Conservation (phyloP, 306 rosid genomes). For the Inga oerstediana region DNA sequence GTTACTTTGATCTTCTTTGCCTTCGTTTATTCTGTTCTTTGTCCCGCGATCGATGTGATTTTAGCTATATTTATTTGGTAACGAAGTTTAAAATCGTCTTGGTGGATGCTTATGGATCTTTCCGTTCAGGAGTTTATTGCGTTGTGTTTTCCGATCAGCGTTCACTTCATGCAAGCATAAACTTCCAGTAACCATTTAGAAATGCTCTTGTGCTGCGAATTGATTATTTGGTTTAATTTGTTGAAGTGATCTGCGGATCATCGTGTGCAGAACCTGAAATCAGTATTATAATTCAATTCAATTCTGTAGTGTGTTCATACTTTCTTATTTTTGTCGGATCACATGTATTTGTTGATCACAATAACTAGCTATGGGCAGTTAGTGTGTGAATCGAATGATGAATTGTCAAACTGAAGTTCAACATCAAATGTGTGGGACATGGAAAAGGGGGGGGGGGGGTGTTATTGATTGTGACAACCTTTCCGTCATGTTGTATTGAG, state of each 20-base stretch:
- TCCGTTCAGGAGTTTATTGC: not conserved
- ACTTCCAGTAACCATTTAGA: not conserved
- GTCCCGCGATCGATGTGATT: not conserved
- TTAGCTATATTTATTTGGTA: not conserved
- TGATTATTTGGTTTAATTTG: conserved; percentile 7
- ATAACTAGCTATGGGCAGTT: not conserved
- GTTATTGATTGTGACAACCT: not conserved
- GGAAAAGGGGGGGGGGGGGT: not conserved
- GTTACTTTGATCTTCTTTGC: not conserved
- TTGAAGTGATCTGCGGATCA: conserved; percentile 18
- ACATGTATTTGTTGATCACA: not conserved
- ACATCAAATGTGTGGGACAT: not conserved
- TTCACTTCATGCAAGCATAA: not conserved
- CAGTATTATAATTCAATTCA: conserved; percentile 2
- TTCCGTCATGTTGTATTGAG: not conserved
- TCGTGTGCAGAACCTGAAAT: not conserved
- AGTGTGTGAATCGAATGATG: not conserved
- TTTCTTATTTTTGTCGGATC: not conserved
- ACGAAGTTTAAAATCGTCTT: not conserved
- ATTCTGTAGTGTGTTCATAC: not conserved
- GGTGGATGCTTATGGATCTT: conserved; percentile 10
- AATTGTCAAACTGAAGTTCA: conserved; percentile 29
- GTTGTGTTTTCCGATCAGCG: not conserved
- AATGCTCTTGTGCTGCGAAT: not conserved
- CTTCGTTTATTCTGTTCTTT: not conserved